Base-by-base conservation (phyloP, 495 filamentous ascomycete genomes). In the Penicillium steckii region DNA sequence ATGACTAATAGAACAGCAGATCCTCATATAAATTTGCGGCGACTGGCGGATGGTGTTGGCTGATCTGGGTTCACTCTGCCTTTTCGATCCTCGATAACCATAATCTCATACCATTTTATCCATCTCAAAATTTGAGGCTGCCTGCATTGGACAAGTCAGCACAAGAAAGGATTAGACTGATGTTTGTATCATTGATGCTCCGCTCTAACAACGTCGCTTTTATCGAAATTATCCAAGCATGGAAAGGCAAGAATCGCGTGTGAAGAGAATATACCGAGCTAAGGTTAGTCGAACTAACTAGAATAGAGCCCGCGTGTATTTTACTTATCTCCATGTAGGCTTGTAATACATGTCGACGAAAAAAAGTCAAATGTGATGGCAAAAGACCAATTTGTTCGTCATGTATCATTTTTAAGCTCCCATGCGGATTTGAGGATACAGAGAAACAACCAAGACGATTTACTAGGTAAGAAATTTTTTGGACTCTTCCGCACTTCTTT, bases 311-410 rank as follows among this genome's bases (percentile, higher is more conserved):
- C 13, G 13, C 33, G 4, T 37, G 8, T 7, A 37, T 37, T 37
- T 1, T 2, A 13, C 18, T 15, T 37, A 18, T 15, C 33, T 6
- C 13, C 3, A 15, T 13, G 22, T 12, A 58, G 50, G 50, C 50
- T 9, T 58, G 46, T 46, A 50, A 42, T 17, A 45, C 29, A 7
- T 46, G 50, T 32, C 47, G 50, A 46, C 23, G 30, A 15, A 58
- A 54, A 24, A 57, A 57, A 17, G 55, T 54, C 23, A 54, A 58
- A 30, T 53, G 55, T 48, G 55, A 58, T 50, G 46, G 55, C 8
- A 50, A 29, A 32, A 23, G 46, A 10, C 55, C 45, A 13, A 18
- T 42, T 23, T 58, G 55, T 33, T 44, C 51, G 7, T 21, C 45
- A 40, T 54, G 51, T 33, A 21, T 22, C n/a, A 54, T 33, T 32